These are phyloP conservation scores for Parietichytrium sp. DNA, from an alignment of 108 stramenopile species.

Conservation along the genomic window DNA sequence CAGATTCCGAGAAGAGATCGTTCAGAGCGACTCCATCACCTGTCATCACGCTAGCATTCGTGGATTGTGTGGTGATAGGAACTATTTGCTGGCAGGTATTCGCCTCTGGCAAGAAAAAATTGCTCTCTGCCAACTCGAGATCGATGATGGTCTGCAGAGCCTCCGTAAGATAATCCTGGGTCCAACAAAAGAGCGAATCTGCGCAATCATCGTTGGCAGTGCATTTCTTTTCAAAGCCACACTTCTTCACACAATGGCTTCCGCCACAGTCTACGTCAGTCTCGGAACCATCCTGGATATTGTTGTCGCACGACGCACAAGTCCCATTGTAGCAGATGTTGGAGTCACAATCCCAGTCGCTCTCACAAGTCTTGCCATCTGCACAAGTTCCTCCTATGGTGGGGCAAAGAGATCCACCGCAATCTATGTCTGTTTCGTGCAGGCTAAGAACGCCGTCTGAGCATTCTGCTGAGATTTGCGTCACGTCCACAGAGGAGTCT, in stretches of 20 bases:
- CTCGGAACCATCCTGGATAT: not conserved
- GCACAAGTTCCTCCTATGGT: not conserved
- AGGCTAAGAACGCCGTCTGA: slow-evolving; percentile 3
- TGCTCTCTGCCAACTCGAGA: no score
- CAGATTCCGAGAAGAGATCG: no score
- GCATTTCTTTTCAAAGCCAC: not conserved
- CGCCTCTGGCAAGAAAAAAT: no score
- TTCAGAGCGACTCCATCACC: no score
- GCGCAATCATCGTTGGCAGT: not conserved
- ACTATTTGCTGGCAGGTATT: no score
- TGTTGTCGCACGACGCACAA: not conserved
- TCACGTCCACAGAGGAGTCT: not conserved
- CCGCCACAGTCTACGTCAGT: slow-evolving; percentile 22
- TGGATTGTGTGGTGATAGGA: no score
- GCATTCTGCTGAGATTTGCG: not conserved
- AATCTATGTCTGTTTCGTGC: slow-evolving; percentile 25
- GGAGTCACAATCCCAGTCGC: not conserved
- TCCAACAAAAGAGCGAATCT: not conserved
- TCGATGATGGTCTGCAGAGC: no score
- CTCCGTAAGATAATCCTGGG: not conserved
- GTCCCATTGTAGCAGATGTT: not conserved
- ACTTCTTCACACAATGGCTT: not conserved
- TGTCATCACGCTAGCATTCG: no score
- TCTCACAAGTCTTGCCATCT: not conserved
- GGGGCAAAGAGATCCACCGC: not conserved